These are phyloP conservation scores for Bolboschoenus planiculmis DNA, from an alignment of 176 grass and related monocot genomes.

Conservation along the genomic window DNA sequence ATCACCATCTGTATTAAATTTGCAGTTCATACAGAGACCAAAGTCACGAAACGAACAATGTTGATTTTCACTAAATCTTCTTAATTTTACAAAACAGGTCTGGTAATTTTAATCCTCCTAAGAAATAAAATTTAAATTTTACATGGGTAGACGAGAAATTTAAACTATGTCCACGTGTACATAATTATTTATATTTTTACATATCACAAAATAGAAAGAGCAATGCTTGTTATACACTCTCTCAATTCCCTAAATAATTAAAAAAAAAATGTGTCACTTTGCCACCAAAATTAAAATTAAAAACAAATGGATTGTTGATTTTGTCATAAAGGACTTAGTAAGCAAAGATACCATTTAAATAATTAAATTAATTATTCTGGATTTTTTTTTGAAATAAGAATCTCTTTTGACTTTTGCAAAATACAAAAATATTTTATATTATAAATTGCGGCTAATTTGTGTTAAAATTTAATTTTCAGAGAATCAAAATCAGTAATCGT, in stretches of 20 bases:
- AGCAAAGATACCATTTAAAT: background rate
- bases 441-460: background rate
- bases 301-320: background rate
- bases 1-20: too few relatives aligned
- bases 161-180: too few relatives aligned
- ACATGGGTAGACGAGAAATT: too few relatives aligned
- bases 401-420: slow-evolving; percentile 1
- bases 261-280: background rate
- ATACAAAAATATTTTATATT: background rate
- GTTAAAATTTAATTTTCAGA: background rate
- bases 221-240: background rate
- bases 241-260: background rate
- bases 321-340: background rate
- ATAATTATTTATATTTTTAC: too few relatives aligned
- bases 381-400: background rate
- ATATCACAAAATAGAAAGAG: background rate
- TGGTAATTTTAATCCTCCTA: too few relatives aligned
- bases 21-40: too few relatives aligned
- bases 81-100: too few relatives aligned
- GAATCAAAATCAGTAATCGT: background rate
- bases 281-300: background rate
- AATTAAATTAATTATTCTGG: background rate
- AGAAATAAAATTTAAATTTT: too few relatives aligned
- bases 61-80: too few relatives aligned
- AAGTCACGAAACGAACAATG: too few relatives aligned